Evolutionary conservation across 306 rosid genomes (phyloP), one percentile per base, ranked within the genome.

Genomic region (Trifolium subterraneum): DNA sequence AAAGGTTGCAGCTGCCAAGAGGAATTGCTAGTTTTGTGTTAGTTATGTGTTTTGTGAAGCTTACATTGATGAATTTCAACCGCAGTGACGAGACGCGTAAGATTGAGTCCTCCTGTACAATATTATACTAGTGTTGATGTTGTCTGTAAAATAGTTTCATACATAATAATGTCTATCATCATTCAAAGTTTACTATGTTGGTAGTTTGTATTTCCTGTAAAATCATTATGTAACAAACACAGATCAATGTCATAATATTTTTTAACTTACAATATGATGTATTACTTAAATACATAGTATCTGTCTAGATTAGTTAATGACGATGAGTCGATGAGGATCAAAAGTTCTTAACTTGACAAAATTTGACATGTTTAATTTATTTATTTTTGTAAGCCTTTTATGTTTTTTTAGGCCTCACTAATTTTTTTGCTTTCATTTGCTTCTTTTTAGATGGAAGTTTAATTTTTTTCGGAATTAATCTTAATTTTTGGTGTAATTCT

Each of bases 1-100:
- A 76, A 81, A 61, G 73, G 41, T 22, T 47, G 87, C 41, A 16
- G 86, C 81, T 71, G 80, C 86, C 2, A 87, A 18, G 78, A 85
- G 64, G 71, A 78, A 74, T 44, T 60, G 62, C 22, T 83, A 68
- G 48, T 11, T n/a, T 4, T 42, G 1, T 42, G 12, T 42, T 44
- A 44, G 50, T 44, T 44, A 3, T 44, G 50, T 44, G 50, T 13
- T 44, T 12, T 44, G n/a, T 44, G 48, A 42, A 42, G 48, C 48
- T 42, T 44, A 13, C n/a, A 1, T 44, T 23, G 67, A 76, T 41
- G 39, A 59, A 15, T 58, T 58, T 76, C 71, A 38, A 64, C 19
- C 50, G 31, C 65, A 63, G 74, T 41, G 64, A 80, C 69, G 78
- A 68, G 72, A 69, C 69, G 74, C 19, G 15, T 10, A 31, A 69